Evolutionary conservation across 495 filamentous ascomycete genomes (phyloP).

Genomic region (Letharia lupina): DNA sequence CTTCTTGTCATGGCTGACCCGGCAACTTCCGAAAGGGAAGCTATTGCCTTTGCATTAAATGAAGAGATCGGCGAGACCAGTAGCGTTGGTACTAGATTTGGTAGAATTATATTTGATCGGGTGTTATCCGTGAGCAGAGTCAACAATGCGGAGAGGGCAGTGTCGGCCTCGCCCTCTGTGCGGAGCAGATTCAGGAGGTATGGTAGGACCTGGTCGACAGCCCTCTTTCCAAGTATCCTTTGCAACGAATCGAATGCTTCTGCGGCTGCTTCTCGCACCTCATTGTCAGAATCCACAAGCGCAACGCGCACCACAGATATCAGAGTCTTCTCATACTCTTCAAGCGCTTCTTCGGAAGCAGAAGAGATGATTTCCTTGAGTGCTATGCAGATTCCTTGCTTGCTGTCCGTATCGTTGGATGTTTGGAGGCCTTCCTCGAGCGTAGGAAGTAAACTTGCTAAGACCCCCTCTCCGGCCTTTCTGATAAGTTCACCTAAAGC

Average conservation of each 20-base stretch:
- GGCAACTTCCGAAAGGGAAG: slow-evolving; percentile 85
- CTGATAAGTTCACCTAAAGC: slow-evolving; percentile 92
- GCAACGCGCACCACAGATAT: slow-evolving; percentile 92
- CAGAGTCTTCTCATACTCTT: slow-evolving; percentile 89
- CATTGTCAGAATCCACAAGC: slow-evolving; percentile 77
- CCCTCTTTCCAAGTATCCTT: slow-evolving; percentile 84
- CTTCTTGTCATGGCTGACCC: slow-evolving; percentile 80
- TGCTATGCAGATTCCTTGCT: slow-evolving; percentile 95
- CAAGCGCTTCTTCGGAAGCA: slow-evolving; percentile 79
- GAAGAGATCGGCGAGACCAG: slow-evolving; percentile 81
- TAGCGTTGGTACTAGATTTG: slow-evolving; percentile 88
- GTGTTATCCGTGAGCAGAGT: slow-evolving; percentile 90
- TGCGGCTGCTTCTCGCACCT: slow-evolving; percentile 90
- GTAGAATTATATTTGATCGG: slow-evolving; percentile 90
- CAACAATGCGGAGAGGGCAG: slow-evolving; percentile 82
- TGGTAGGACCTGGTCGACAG: slow-evolving; percentile 89
- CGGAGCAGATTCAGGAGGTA: slow-evolving; percentile 81
- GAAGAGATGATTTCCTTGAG: slow-evolving; percentile 86
- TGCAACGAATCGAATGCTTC: slow-evolving; percentile 95
- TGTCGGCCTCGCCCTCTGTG: slow-evolving; percentile 77
- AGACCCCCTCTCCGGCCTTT: slow-evolving; percentile 88
- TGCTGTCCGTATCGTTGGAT: slow-evolving; percentile 84
- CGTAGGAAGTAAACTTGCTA: slow-evolving; percentile 79
- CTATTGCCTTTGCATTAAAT: slow-evolving; percentile 90
- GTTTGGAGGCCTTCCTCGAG: slow-evolving; percentile 86